Percentiles rank a stretch among this genome's conserved stretches.
Conservation (phyloP, 257 asterid species). For the Mitragyna speciosa region DNA sequence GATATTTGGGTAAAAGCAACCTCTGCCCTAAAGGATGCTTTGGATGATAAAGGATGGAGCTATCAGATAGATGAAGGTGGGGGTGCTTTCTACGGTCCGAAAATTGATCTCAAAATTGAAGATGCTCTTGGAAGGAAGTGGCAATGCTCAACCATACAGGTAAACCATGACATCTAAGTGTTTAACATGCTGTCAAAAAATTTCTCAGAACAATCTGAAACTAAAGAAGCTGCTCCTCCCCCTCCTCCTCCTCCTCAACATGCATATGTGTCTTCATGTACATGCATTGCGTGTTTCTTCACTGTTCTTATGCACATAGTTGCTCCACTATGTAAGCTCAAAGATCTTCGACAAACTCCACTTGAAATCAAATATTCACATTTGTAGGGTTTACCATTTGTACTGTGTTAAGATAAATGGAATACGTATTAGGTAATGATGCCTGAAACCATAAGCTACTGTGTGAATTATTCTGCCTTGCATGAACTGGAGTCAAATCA, state of each 20-base stretch:
- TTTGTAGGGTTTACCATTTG: background rate
- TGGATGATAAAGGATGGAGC: constrained; percentile 85
- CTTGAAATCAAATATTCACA: background rate
- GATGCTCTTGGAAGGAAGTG: constrained; percentile 99
- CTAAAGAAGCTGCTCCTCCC: too few species aligned
- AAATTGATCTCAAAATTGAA: constrained; percentile 94
- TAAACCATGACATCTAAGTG: background rate
- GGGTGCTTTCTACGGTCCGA: constrained; percentile 98
- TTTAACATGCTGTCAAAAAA: too few species aligned
- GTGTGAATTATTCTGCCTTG: background rate
- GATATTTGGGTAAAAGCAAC: constrained; percentile 94
- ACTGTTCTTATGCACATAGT: background rate
- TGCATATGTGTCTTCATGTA: too few species aligned
- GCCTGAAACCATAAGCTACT: background rate
- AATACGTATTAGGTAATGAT: background rate
- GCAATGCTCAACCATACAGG: constrained; percentile 99
- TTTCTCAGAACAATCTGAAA: background rate
- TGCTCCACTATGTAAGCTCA: background rate
- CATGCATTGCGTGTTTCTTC: background rate
- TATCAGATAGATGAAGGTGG: constrained; percentile 93
- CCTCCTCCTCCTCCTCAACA: too few species aligned
- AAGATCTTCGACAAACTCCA: background rate
- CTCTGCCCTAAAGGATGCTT: constrained; percentile 76
- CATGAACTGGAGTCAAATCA: background rate
- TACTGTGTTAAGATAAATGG: background rate